These are phyloP conservation scores for Wickerhamiella occidentalis DNA, from an alignment of 805 yeast species.

Conservation along the genomic window DNA sequence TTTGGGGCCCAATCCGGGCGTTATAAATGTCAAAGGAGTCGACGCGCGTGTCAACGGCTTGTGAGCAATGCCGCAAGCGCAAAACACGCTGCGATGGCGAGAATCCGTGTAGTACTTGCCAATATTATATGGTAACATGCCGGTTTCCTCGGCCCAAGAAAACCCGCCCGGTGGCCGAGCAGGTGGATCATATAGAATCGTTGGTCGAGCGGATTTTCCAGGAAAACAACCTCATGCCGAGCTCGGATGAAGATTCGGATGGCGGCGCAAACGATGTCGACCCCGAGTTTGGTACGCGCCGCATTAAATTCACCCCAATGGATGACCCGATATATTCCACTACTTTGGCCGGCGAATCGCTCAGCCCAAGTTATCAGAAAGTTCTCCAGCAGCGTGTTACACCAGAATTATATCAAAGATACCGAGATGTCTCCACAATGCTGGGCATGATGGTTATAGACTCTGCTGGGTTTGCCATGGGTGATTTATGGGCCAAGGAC, in stretches of 20 bases:
- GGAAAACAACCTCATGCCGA: background rate
- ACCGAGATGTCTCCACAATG: background rate
- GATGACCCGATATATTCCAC: slow-evolving; percentile 1
- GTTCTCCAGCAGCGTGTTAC: background rate
- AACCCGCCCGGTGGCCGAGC: slow-evolving; percentile 1
- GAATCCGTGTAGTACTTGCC: slow-evolving; percentile 3
- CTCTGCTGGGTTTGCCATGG: background rate
- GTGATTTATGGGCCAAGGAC: background rate
- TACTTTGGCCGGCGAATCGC: background rate
- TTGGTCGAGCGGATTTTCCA: slow-evolving; percentile 5
- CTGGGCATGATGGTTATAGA: background rate
- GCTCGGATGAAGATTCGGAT: slow-evolving; percentile 4
- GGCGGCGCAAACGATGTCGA: background rate
- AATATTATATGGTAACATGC: background rate
- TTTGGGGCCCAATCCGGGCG: too few species aligned
- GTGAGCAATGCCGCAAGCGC: slow-evolving; percentile 2
- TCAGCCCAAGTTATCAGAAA: background rate
- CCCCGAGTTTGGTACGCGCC: slow-evolving; percentile 5
- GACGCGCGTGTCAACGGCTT: background rate
- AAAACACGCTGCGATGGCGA: background rate
- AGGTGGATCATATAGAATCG: slow-evolving; percentile 5
- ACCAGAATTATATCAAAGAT: background rate
- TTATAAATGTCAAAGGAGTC: background rate
- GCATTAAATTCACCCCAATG: slow-evolving; percentile 4
- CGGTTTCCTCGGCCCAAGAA: background rate